Evolutionary conservation across 2,329 filamentous ascomycete species (phyloP).

Genomic region (Penicillium sp.): DNA sequence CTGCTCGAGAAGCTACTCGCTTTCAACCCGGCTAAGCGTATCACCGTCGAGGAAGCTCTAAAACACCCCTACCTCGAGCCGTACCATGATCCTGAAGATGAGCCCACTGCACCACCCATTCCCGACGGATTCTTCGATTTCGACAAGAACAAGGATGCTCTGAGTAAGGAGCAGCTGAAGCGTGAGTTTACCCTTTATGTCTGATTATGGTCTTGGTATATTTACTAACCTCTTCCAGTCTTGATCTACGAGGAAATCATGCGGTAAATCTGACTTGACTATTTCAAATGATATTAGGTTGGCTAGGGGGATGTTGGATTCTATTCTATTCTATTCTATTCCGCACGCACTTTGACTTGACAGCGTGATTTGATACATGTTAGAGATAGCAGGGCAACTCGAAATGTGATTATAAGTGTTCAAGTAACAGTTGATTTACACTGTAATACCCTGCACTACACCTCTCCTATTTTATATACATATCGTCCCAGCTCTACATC

Average conservation of each 20-base stretch:
- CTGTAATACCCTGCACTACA: background rate
- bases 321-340: slow-evolving; percentile 16
- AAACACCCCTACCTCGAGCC: slow-evolving; percentile 98
- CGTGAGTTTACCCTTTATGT: slow-evolving; percentile 48
- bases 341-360: slow-evolving; percentile 15
- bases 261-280: slow-evolving; percentile 50
- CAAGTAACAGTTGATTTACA: background rate
- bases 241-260: slow-evolving; percentile 98
- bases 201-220: background rate
- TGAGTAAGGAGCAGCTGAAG: slow-evolving; percentile 98
- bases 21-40: slow-evolving; percentile 98
- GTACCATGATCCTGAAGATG: slow-evolving; percentile 97
- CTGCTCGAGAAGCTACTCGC: slow-evolving; percentile 92
- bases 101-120: slow-evolving; percentile 93
- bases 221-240: slow-evolving; percentile 43
- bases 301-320: background rate
- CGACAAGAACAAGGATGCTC: slow-evolving; percentile 98
- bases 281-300: background rate
- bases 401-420: slow-evolving; percentile 9
- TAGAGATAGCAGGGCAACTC: slow-evolving; percentile 15
- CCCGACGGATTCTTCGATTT: slow-evolving; percentile 99
- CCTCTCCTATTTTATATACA: background rate
- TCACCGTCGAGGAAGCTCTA: slow-evolving; percentile 94
- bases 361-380: slow-evolving; percentile 12
- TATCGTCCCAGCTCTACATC: background rate